Percentiles rank a stretch among this genome's conserved stretches.
These are phyloP conservation scores for Phlebiopsis flavidoalba DNA, from an alignment of 768 basidiomycete genomes.

Conservation along the genomic window DNA sequence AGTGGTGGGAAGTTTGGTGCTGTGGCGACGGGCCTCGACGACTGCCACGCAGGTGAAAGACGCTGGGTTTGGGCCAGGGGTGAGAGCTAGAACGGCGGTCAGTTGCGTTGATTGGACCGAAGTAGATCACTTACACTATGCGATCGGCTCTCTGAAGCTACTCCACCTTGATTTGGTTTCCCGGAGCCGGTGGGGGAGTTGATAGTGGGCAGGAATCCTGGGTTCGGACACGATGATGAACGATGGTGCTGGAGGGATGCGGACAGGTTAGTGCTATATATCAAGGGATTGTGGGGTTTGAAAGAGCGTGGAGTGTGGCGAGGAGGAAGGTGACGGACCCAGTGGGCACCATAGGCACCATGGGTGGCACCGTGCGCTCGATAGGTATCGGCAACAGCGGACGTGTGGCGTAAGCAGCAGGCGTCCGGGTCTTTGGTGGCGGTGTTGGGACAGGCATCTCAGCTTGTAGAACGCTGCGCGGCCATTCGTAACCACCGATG, in stretches of 20 bases:
- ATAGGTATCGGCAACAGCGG: not conserved
- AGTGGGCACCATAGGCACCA: not conserved
- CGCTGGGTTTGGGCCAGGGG: not conserved
- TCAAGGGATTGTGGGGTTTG: not conserved
- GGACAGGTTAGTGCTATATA: not conserved
- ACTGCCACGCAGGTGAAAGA: not conserved
- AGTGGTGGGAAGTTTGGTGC: not conserved
- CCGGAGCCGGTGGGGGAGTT: not conserved
- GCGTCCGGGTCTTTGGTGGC: not conserved
- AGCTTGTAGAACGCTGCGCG: constrained; percentile 45
- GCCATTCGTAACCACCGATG: constrained; percentile 53
- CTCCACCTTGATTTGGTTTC: not conserved
- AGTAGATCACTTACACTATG: not conserved
- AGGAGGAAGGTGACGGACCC: not conserved
- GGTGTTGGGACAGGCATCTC: constrained; percentile 27
- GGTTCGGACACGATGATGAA: not conserved
- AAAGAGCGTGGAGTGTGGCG: not conserved
- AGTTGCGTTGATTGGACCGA: not conserved
- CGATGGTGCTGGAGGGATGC: not conserved
- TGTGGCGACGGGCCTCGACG: not conserved
- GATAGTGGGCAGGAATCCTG: not conserved
- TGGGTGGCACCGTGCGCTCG: not conserved
- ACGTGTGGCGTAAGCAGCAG: not conserved
- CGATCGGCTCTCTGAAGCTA: not conserved
- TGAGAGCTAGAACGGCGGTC: not conserved